phyloP scores from a whole-genome alignment of 2,329 filamentous ascomycete genomes.

The Ophiostoma piceae region DNA sequence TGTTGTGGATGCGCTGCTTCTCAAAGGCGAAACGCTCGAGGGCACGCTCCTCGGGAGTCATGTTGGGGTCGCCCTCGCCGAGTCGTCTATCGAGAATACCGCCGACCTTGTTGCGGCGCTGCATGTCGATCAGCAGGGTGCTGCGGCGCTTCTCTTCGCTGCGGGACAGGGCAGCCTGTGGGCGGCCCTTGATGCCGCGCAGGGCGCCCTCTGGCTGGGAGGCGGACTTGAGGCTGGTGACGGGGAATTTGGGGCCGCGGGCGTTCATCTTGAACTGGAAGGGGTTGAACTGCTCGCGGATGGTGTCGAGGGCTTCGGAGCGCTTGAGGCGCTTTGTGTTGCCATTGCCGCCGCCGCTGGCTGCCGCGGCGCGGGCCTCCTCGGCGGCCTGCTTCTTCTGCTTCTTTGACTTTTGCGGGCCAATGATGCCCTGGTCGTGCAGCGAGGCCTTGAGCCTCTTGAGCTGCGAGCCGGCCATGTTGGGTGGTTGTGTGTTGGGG shows the following conservation, averaged over 20 bases:
- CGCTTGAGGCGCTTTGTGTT: conserved; percentile 70
- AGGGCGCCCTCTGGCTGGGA: conserved; percentile 43
- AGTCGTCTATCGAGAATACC: conserved; percentile 90
- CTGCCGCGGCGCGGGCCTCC: conserved; percentile 52
- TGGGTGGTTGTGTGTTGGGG: conserved; percentile 27
- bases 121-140: conserved; percentile 85
- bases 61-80: conserved; percentile 88
- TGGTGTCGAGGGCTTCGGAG: conserved; percentile 71
- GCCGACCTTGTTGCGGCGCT: conserved; percentile 81
- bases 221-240: conserved; percentile 60
- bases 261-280: conserved; percentile 85
- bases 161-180: conserved; percentile 75
- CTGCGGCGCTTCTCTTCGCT: conserved; percentile 83
- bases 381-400: conserved; percentile 72
- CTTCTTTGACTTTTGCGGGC: conserved; percentile 92
- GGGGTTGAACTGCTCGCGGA: conserved; percentile 95
- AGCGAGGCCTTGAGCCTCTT: conserved; percentile 92
- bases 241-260: conserved; percentile 76
- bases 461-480: conserved; percentile 91
- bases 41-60: conserved; percentile 90
- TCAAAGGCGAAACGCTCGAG: conserved; percentile 85
- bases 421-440: conserved; percentile 80
- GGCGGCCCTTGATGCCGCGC: conserved; percentile 63
- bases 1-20: conserved; percentile 67
- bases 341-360: conserved; percentile 34